phyloP scores from a whole-genome alignment of 495 filamentous ascomycete species.

The Aspergillus biplanus region DNA sequence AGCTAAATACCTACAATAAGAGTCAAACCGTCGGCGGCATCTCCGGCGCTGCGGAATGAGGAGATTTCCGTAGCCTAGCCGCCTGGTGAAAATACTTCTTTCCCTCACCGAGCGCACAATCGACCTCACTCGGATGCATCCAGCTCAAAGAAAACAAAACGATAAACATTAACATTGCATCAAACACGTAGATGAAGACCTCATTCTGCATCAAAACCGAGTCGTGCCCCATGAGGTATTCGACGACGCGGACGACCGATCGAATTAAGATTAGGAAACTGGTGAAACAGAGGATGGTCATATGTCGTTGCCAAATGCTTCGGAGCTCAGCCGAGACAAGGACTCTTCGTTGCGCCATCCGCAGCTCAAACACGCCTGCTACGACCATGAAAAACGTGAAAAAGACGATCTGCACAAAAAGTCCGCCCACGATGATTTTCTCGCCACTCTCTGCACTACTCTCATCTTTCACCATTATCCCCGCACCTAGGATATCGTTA shows the following conservation, averaged over 20 bases:
- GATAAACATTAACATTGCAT: constrained; percentile 59
- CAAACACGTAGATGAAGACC: constrained; percentile 66
- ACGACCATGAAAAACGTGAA: constrained; percentile 57
- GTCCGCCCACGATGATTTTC: constrained; percentile 50
- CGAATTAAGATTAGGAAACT: constrained; percentile 63
- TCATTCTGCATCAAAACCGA: constrained; percentile 58
- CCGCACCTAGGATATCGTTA: constrained; percentile 27
- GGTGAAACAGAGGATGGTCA: constrained; percentile 55
- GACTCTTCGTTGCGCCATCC: constrained; percentile 32
- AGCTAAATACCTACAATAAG: no score
- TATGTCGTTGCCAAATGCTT: constrained; percentile 53
- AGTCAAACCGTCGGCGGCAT: no score
- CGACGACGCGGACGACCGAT: constrained; percentile 62
- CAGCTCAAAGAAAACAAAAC: constrained; percentile 55
- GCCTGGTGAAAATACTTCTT: no score
- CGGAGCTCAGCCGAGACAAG: constrained; percentile 10
- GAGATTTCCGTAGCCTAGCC: no score
- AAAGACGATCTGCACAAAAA: constrained; percentile 56
- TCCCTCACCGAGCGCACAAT: no score
- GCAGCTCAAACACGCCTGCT: constrained; percentile 44
- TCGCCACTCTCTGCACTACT: constrained; percentile 27
- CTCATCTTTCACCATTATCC: constrained; percentile 35
- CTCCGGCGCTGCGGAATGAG: no score
- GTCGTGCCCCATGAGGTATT: constrained; percentile 60
- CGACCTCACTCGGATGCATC: constrained; percentile 36